A percentile compares a stretch with the other conserved stretches of the same genome.
These are phyloP conservation scores for Ganoderma sinense DNA, from an alignment of 1,284 basidiomycete genomes.

Conservation along the genomic window DNA sequence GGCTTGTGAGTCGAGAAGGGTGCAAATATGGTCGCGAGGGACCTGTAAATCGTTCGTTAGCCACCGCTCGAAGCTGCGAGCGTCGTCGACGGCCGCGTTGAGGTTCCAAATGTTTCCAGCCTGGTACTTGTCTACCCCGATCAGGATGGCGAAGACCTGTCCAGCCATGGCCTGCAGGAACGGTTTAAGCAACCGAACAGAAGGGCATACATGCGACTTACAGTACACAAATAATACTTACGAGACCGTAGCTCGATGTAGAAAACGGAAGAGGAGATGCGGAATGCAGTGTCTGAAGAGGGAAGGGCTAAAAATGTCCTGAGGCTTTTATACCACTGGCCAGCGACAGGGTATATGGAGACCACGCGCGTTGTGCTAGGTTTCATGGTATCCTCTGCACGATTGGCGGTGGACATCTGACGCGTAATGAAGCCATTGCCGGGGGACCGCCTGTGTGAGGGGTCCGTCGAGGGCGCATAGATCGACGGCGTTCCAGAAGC, in stretches of 20 bases:
- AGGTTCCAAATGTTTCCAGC: slow-evolving; percentile 70
- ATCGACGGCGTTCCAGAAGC: slow-evolving; percentile 12
- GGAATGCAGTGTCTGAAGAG: slow-evolving; percentile 1
- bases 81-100: slow-evolving; percentile 67
- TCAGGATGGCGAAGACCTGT: slow-evolving; percentile 65
- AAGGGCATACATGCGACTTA: not conserved
- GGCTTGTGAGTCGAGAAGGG: slow-evolving; percentile 63
- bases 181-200: not conserved
- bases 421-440: slow-evolving; percentile 5
- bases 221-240: not conserved
- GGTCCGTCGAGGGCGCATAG: slow-evolving; percentile 3
- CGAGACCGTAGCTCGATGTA: not conserved
- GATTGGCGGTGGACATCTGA: slow-evolving; percentile 7
- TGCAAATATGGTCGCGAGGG: slow-evolving; percentile 62
- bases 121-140: slow-evolving; percentile 72
- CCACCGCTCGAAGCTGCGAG: slow-evolving; percentile 61
- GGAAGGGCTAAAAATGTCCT: not conserved
- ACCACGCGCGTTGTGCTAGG: not conserved
- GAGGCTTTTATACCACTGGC: slow-evolving; percentile 6
- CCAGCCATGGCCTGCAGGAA: slow-evolving; percentile 44
- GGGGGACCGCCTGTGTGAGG: not conserved
- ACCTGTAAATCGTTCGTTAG: slow-evolving; percentile 61
- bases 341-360: not conserved
- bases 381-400: not conserved
- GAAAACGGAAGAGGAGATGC: not conserved